These are phyloP conservation scores for Gossypium sturtianum DNA, from an alignment of 345 rosid species.

Conservation along the genomic window DNA sequence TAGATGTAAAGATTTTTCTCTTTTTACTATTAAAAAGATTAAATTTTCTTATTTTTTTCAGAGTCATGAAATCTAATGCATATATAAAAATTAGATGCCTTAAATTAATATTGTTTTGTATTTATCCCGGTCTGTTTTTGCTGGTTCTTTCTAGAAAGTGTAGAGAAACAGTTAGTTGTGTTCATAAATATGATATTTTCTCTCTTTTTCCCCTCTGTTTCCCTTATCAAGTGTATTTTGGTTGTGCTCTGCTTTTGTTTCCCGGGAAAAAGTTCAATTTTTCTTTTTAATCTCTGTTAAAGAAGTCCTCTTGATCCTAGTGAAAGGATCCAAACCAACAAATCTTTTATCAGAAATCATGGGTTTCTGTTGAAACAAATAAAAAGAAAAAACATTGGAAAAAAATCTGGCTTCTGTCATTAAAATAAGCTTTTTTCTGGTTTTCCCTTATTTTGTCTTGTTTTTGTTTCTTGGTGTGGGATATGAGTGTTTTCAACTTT, in stretches of 20 bases:
- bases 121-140: background rate
- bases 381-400: background rate
- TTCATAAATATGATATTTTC: constrained; percentile 2
- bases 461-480: background rate
- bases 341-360: constrained; percentile 18
- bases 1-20: too few species aligned
- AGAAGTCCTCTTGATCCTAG: background rate
- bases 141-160: constrained; percentile 13
- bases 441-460: background rate
- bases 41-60: background rate
- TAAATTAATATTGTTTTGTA: background rate
- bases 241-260: constrained; percentile 11
- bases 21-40: too few species aligned
- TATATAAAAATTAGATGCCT: too few species aligned
- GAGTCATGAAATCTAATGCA: background rate
- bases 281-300: constrained; percentile 9
- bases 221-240: background rate
- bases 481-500: background rate
- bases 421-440: background rate
- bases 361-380: constrained; percentile 26
- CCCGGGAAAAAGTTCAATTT: constrained; percentile 16
- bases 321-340: background rate
- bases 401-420: background rate
- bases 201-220: background rate
- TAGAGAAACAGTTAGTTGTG: background rate